These are phyloP conservation scores for Salmacisia buchloeana DNA, from an alignment of 1,284 basidiomycete genomes.

Conservation along the genomic window DNA sequence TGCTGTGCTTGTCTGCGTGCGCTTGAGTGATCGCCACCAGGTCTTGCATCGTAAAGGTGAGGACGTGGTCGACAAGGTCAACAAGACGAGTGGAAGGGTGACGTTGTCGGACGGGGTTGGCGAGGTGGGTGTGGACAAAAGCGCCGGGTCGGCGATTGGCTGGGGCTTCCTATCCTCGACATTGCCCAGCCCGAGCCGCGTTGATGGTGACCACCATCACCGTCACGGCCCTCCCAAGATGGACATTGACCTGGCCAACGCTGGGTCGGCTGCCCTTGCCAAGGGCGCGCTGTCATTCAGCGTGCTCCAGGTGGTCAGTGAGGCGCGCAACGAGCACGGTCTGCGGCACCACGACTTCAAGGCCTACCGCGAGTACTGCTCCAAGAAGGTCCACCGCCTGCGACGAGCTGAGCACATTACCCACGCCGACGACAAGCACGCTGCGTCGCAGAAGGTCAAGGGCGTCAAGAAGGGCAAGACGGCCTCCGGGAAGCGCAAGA, in stretches of 20 bases:
- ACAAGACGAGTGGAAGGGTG: too few relatives aligned
- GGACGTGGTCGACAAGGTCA: too few relatives aligned
- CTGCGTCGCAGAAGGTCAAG: slow-evolving; percentile 21
- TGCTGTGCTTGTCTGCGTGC: too few relatives aligned
- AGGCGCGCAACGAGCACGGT: slow-evolving; percentile 84
- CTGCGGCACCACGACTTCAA: slow-evolving; percentile 79
- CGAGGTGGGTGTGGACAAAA: too few relatives aligned
- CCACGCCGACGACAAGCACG: slow-evolving; percentile 53
- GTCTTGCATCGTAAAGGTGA: too few relatives aligned
- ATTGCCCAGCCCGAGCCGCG: too few relatives aligned
- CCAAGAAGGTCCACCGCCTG: slow-evolving; percentile 80
- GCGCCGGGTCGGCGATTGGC: too few relatives aligned
- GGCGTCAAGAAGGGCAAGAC: slow-evolving; percentile 16
- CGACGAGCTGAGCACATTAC: slow-evolving; percentile 76
- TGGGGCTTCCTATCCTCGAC: too few relatives aligned
- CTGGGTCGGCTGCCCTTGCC: slow-evolving; percentile 1
- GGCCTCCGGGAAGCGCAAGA: slow-evolving; percentile 12
- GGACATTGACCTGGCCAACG: slow-evolving; percentile 19
- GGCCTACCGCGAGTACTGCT: slow-evolving; percentile 75
- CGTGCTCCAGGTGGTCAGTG: slow-evolving; percentile 77
- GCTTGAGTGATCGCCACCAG: too few relatives aligned
- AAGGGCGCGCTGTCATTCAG: slow-evolving; percentile 25
- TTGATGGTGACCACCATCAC: not conserved
- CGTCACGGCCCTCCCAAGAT: slow-evolving; percentile 1
- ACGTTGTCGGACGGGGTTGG: too few relatives aligned